phyloP scores from a whole-genome alignment of 768 basidiomycete genomes.

The Coprinopsis sp. region DNA sequence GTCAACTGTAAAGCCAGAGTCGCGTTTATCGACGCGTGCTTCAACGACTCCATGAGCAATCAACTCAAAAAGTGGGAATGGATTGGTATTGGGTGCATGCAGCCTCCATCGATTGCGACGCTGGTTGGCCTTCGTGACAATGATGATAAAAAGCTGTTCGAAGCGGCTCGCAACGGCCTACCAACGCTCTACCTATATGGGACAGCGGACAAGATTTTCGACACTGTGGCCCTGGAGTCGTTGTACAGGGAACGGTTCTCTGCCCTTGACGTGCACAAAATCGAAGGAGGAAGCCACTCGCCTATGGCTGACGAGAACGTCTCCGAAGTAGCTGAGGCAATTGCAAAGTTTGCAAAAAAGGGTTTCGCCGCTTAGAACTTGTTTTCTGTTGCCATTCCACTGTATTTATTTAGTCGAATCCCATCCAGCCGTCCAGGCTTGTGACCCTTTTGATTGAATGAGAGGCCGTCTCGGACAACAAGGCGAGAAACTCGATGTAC shows the following conservation, averaged over 20 bases:
- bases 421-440: too few species aligned
- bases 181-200: neutral
- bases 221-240: neutral
- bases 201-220: neutral
- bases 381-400: too few species aligned
- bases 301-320: too few species aligned
- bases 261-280: neutral
- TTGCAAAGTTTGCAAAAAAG: too few species aligned
- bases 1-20: too few species aligned
- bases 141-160: neutral
- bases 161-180: neutral
- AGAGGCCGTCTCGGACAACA: too few species aligned
- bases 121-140: neutral
- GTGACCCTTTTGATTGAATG: too few species aligned
- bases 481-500: too few species aligned
- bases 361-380: too few species aligned
- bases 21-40: neutral
- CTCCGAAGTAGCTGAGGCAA: too few species aligned
- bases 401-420: too few species aligned
- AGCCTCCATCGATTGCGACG: neutral
- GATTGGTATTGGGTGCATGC: neutral
- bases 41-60: neutral
- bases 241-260: neutral
- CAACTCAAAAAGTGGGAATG: neutral
- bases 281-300: neutral